A percentile compares a stretch with the other conserved stretches of the same genome.
phyloP scores from a whole-genome alignment of 768 basidiomycete species.

The Boletus pseudopeckii region DNA sequence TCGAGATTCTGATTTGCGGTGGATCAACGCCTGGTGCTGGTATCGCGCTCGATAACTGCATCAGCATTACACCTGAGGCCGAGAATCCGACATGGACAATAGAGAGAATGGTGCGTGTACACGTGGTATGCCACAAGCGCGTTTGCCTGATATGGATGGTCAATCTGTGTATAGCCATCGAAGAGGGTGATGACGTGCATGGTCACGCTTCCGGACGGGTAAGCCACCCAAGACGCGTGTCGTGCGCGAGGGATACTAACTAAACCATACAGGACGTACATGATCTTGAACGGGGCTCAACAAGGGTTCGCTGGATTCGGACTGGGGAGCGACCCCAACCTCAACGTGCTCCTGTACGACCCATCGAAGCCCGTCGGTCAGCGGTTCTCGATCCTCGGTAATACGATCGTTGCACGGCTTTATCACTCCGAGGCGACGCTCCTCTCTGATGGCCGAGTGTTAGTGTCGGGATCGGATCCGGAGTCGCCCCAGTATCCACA shows the following conservation, averaged over 20 bases:
- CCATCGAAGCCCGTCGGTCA: slow-evolving; percentile 55
- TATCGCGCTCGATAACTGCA: slow-evolving; percentile 63
- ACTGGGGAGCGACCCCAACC: slow-evolving; percentile 59
- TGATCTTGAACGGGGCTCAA: slow-evolving; percentile 73
- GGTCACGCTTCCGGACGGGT: slow-evolving; percentile 53
- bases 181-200: slow-evolving; percentile 76
- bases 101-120: slow-evolving; percentile 68
- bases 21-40: slow-evolving; percentile 60
- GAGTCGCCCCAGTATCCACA: slow-evolving; percentile 51
- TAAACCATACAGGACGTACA: slow-evolving; percentile 38
- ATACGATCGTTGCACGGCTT: slow-evolving; percentile 68
- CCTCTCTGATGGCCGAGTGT: slow-evolving; percentile 69
- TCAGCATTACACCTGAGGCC: slow-evolving; percentile 63
- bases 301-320: slow-evolving; percentile 75
- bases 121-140: background rate
- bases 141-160: background rate
- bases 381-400: slow-evolving; percentile 63
- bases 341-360: slow-evolving; percentile 66
- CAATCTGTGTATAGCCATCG: slow-evolving; percentile 45
- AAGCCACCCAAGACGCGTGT: background rate
- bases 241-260: background rate
- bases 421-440: slow-evolving; percentile 79
- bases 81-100: slow-evolving; percentile 61
- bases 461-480: slow-evolving; percentile 77
- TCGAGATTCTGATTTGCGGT: slow-evolving; percentile 71